phyloP scores from a whole-genome alignment of 768 basidiomycete genomes.

The Psilocybe cubensis region DNA sequence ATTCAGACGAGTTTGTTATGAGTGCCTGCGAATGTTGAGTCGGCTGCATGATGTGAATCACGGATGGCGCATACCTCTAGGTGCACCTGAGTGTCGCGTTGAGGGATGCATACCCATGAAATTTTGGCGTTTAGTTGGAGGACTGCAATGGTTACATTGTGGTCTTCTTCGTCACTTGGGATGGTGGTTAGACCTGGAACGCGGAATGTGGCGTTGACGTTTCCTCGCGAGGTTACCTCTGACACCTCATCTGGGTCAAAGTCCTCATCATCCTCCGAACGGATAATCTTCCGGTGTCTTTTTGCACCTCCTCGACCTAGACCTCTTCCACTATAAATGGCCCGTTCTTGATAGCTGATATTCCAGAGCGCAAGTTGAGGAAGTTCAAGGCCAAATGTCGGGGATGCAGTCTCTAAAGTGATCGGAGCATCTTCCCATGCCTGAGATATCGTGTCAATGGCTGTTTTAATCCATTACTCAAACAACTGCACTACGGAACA shows the following conservation, averaged over 20 bases:
- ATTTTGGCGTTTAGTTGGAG: conserved; percentile 34
- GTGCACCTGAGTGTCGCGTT: conserved; percentile 31
- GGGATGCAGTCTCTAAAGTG: conserved; percentile 37
- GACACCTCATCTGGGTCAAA: not conserved
- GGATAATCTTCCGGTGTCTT: conserved; percentile 5
- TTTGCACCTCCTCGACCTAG: not conserved
- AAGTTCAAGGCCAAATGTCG: conserved; percentile 9
- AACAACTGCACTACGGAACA: not conserved
- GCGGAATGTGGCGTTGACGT: conserved; percentile 35
- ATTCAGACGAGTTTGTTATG: conserved; percentile 42
- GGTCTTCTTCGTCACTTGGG: conserved; percentile 30
- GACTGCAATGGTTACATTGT: conserved; percentile 35
- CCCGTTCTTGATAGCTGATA: conserved; percentile 3
- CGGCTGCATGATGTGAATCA: not conserved
- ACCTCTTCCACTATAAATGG: not conserved
- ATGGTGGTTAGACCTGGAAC: conserved; percentile 35
- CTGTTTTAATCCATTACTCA: no score
- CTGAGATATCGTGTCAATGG: not conserved
- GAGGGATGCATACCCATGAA: conserved; percentile 40
- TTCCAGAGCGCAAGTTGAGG: conserved; percentile 12
- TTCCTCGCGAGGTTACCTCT: conserved; percentile 27
- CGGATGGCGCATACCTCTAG: conserved; percentile 26
- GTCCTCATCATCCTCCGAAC: conserved; percentile 1
- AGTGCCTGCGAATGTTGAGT: conserved; percentile 27
- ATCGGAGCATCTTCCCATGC: conserved; percentile 30